These are phyloP conservation scores for Fusarium newnesense DNA, from an alignment of 2,329 filamentous ascomycete genomes.

Conservation along the genomic window DNA sequence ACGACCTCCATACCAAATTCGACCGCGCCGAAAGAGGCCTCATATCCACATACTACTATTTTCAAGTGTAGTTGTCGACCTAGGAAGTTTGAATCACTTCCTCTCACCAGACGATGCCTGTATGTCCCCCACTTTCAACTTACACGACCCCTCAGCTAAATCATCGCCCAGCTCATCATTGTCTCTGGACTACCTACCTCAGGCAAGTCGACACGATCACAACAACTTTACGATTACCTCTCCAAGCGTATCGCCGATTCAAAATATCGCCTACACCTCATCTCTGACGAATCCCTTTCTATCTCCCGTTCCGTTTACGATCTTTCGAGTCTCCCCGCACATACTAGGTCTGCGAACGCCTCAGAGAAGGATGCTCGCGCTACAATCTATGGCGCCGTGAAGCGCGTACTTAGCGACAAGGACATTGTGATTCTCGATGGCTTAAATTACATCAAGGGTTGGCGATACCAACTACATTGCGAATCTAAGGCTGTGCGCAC, in stretches of 20 bases:
- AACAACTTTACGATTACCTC: conserved; percentile 74
- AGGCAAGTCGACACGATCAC: conserved; percentile 73
- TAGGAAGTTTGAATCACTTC: neutral
- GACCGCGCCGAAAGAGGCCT: neutral
- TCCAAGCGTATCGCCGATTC: conserved; percentile 62
- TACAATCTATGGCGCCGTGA: conserved; percentile 79
- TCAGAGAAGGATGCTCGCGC: conserved; percentile 86
- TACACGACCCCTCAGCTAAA: conserved; percentile 21
- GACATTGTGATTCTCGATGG: conserved; percentile 84
- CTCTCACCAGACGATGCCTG: conserved; percentile 37
- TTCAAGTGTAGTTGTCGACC: neutral
- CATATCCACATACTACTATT: neutral
- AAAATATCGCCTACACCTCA: conserved; percentile 75
- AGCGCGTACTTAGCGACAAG: conserved; percentile 75
- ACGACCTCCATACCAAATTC: neutral
- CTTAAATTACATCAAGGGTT: conserved; percentile 90
- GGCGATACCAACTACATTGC: conserved; percentile 86
- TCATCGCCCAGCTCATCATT: conserved; percentile 67
- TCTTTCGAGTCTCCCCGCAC: conserved; percentile 65
- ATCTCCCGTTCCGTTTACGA: conserved; percentile 79
- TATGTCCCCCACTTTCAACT: conserved; percentile 15
- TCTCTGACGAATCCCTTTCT: conserved; percentile 77
- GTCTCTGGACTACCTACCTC: conserved; percentile 74
- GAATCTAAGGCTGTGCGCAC: conserved; percentile 84
- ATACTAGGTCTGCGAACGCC: conserved; percentile 76